Conservation (phyloP, 1,139 yeast species). For the Taphrina pruni region DNA sequence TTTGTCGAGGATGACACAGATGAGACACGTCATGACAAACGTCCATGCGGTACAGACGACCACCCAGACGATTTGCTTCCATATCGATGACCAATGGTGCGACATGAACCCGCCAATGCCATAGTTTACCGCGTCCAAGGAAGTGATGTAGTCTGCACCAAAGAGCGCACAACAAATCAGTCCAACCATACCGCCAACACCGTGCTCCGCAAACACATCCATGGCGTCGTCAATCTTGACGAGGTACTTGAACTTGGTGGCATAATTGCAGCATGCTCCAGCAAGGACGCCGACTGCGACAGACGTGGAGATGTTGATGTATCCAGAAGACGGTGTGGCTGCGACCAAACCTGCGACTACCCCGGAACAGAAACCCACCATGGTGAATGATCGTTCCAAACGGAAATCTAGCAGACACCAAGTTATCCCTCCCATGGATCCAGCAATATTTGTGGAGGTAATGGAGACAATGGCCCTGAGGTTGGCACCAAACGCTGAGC, state of each 20-base stretch:
- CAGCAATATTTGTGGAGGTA: slow-evolving; percentile 88
- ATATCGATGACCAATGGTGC: slow-evolving; percentile 88
- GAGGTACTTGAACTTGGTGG: slow-evolving; percentile 84
- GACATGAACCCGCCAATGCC: slow-evolving; percentile 91
- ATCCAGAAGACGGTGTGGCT: slow-evolving; percentile 93
- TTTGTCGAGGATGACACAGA: slow-evolving; percentile 73
- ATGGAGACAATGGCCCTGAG: slow-evolving; percentile 79
- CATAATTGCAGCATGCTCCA: slow-evolving; percentile 84
- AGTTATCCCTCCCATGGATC: slow-evolving; percentile 86
- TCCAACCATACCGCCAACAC: slow-evolving; percentile 91
- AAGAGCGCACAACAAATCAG: slow-evolving; percentile 84
- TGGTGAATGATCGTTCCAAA: slow-evolving; percentile 87
- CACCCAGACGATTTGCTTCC: slow-evolving; percentile 84
- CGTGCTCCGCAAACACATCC: slow-evolving; percentile 98
- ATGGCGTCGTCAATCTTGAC: slow-evolving; percentile 86
- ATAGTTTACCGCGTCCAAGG: slow-evolving; percentile 64
- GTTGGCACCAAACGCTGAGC: slow-evolving; percentile 68
- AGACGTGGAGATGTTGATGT: slow-evolving; percentile 90
- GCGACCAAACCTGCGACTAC: slow-evolving; percentile 94
- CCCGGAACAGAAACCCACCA: slow-evolving; percentile 95
- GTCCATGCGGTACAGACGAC: slow-evolving; percentile 76
- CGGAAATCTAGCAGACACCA: slow-evolving; percentile 93
- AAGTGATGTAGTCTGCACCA: slow-evolving; percentile 85
- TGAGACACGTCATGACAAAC: slow-evolving; percentile 75
- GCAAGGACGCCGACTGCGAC: slow-evolving; percentile 81